These are phyloP conservation scores for Metschnikowia baotianmanensis DNA, from an alignment of 805 yeast genomes.

Conservation along the genomic window DNA sequence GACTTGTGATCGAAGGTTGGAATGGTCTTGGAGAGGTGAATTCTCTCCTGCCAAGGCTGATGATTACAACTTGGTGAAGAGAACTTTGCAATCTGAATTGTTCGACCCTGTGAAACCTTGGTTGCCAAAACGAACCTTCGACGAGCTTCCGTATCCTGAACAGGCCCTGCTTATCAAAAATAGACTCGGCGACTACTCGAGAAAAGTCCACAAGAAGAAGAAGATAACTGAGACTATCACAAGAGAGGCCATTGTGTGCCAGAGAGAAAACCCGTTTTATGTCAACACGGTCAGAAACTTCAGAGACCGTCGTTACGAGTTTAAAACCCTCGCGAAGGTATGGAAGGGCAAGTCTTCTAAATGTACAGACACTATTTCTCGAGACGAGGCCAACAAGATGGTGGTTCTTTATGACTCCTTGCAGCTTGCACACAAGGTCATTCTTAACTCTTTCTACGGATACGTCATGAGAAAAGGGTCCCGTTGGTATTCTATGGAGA, in stretches of 20 bases:
- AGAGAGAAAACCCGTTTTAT: conserved; percentile 95
- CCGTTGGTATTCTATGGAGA: conserved; percentile 98
- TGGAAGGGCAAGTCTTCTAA: conserved; percentile 83
- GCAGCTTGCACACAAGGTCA: conserved; percentile 95
- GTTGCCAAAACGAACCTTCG: conserved; percentile 62
- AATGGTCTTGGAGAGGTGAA: conserved; percentile 99
- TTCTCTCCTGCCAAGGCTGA: conserved; percentile 86
- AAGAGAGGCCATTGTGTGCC: conserved; percentile 93
- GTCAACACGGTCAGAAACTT: conserved; percentile 91
- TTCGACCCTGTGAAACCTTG: conserved; percentile 64
- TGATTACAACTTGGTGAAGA: conserved; percentile 86
- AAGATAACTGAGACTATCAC: conserved; percentile 82
- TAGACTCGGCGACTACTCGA: conserved; percentile 77
- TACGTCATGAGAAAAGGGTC: conserved; percentile 99
- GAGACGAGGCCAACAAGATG: conserved; percentile 93
- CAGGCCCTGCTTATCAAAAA: conserved; percentile 76
- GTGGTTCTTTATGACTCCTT: conserved; percentile 90
- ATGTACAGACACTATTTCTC: conserved; percentile 55
- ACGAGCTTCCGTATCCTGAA: conserved; percentile 71
- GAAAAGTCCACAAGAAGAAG: conserved; percentile 78
- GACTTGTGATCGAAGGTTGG: conserved; percentile 82
- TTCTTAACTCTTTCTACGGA: conserved; percentile 94
- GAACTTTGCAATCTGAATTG: conserved; percentile 74
- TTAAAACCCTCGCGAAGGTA: conserved; percentile 86
- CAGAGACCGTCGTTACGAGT: conserved; percentile 94